A percentile compares a stretch with the other conserved stretches of the same genome.
These are phyloP conservation scores for Kickxella alabastrina DNA, from an alignment of 192 early-diverging fungal species.

Conservation along the genomic window DNA sequence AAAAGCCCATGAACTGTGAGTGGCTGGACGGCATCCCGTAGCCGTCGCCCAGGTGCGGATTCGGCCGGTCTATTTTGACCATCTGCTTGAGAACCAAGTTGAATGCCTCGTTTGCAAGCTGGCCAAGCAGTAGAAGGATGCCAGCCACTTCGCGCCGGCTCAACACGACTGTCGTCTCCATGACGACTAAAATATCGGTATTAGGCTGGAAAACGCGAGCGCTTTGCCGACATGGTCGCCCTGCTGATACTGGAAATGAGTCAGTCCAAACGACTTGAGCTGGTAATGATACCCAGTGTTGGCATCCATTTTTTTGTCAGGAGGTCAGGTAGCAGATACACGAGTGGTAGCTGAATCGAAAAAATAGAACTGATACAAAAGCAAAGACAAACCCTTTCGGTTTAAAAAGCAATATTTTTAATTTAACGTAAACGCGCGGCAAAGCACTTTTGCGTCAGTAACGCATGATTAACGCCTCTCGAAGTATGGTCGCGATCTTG, in stretches of 20 bases:
- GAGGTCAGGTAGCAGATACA: too few species aligned
- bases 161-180: conserved; percentile 38
- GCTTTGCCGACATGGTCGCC: conserved; percentile 36
- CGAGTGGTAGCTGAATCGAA: background rate
- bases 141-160: conserved; percentile 43
- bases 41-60: conserved; percentile 39
- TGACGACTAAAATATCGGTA: conserved; percentile 47
- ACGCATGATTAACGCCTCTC: too few species aligned
- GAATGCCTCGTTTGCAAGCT: conserved; percentile 41
- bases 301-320: too few species aligned
- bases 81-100: conserved; percentile 27
- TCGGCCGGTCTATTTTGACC: conserved; percentile 29
- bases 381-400: background rate
- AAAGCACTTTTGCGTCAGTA: background rate
- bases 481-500: too few species aligned
- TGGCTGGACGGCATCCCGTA: conserved; percentile 54
- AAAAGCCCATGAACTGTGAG: conserved; percentile 51
- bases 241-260: conserved; percentile 45
- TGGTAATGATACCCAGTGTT: too few species aligned
- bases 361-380: background rate
- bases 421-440: background rate
- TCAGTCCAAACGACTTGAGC: conserved; percentile 37
- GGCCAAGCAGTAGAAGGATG: conserved; percentile 25
- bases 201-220: conserved; percentile 37
- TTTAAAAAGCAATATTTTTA: background rate